A percentile compares a stretch with the other conserved stretches of the same genome.
Evolutionary conservation across 768 basidiomycete genomes (phyloP).

Genomic region (Mycena galericulata): DNA sequence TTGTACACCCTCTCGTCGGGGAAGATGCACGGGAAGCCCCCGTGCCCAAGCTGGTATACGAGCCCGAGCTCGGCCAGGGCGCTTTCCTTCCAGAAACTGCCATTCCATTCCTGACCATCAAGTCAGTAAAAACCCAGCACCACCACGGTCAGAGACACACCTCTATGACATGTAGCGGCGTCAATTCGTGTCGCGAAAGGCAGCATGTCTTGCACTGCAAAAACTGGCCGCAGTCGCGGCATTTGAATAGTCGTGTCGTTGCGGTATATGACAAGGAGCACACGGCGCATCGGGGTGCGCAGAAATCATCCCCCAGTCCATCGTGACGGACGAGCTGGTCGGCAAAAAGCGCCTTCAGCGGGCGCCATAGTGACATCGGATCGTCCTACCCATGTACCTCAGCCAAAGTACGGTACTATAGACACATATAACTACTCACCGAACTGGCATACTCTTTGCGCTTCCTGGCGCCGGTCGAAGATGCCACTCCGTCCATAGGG

Average conservation of each 20-base stretch:
- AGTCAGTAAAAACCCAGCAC: background rate
- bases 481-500: no score
- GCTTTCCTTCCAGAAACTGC: conserved; percentile 19
- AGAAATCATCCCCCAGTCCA: no score
- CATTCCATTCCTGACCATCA: conserved; percentile 30
- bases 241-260: conserved; percentile 1
- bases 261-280: background rate
- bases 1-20: background rate
- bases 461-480: no score
- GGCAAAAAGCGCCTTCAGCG: no score
- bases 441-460: no score
- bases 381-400: no score
- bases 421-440: no score
- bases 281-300: no score
- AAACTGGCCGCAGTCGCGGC: conserved; percentile 9
- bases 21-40: no score
- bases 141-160: background rate
- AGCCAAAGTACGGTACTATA: no score
- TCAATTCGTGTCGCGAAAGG: background rate
- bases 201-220: conserved; percentile 20
- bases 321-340: no score
- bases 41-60: conserved; percentile 31
- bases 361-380: no score
- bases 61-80: conserved; percentile 21
- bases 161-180: conserved; percentile 6